A percentile compares a stretch with the other conserved stretches of the same genome.
Conservation (phyloP, 192 early-diverging fungal genomes). For the Podila minutissima region DNA sequence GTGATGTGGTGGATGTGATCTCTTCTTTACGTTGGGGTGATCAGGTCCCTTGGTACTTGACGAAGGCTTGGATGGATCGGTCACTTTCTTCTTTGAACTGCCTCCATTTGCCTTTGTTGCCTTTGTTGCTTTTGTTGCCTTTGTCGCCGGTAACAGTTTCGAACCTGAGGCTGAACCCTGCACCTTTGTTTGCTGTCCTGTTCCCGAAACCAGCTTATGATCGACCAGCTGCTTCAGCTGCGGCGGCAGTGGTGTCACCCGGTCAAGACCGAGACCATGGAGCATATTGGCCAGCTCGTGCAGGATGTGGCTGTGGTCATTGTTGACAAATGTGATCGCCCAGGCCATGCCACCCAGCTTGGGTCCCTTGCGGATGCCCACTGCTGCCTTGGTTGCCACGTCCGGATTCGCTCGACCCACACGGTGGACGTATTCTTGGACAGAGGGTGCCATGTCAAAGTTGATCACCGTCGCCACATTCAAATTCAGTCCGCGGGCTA, state of each 20-base stretch:
- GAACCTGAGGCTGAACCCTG: too few relatives aligned
- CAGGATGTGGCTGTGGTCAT: constrained; percentile 59
- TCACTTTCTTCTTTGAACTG: too few relatives aligned
- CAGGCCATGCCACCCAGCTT: constrained; percentile 54
- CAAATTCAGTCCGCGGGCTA: constrained; percentile 64
- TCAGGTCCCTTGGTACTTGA: too few relatives aligned
- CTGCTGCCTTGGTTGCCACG: constrained; percentile 26
- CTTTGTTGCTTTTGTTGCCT: too few relatives aligned
- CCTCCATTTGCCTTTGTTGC: too few relatives aligned
- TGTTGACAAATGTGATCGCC: constrained; percentile 69
- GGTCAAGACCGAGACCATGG: constrained; percentile 34
- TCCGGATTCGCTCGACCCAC: constrained; percentile 57
- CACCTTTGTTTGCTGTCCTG: neutral
- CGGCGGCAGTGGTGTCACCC: constrained; percentile 62
- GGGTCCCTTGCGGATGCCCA: constrained; percentile 24
- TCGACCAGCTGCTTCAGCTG: constrained; percentile 27
- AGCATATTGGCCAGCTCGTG: constrained; percentile 58
- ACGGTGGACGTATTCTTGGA: constrained; percentile 68
- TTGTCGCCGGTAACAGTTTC: too few relatives aligned
- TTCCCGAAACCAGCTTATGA: neutral
- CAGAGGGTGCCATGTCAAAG: constrained; percentile 66
- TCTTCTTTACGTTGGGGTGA: too few relatives aligned
- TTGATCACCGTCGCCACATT: constrained; percentile 62
- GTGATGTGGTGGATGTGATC: too few relatives aligned
- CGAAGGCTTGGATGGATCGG: too few relatives aligned